A percentile compares a stretch with the other conserved stretches of the same genome.
Evolutionary conservation across 1,284 basidiomycete genomes (phyloP).

Genomic region (Ustilago lituana): DNA sequence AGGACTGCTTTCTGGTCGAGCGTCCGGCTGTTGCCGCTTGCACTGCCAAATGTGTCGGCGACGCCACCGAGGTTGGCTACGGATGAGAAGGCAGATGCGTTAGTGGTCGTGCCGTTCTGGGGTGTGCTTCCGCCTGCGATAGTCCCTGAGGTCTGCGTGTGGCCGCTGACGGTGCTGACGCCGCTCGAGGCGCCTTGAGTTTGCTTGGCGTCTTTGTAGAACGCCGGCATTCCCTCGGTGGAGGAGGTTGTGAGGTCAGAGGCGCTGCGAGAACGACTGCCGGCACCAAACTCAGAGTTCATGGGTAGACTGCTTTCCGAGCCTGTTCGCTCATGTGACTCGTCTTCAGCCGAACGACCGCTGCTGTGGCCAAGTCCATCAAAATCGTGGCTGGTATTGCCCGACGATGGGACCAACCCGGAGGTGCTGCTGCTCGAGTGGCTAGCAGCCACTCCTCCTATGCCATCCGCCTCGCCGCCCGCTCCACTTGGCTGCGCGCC

Average conservation of each 20-base stretch:
- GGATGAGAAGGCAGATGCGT: constrained; percentile 11
- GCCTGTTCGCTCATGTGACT: constrained; percentile 25
- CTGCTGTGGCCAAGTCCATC: constrained; percentile 1
- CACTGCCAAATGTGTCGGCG: constrained; percentile 1
- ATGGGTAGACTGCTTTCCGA: constrained; percentile 34
- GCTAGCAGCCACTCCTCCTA: constrained; percentile 9
- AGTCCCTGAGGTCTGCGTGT: constrained; percentile 9
- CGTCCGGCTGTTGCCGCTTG: constrained; percentile 2
- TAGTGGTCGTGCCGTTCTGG: background rate
- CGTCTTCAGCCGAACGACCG: constrained; percentile 5
- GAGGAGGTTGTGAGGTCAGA: constrained; percentile 43
- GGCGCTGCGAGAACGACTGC: constrained; percentile 36
- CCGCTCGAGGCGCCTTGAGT: constrained; percentile 1
- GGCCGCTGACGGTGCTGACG: constrained; percentile 3
- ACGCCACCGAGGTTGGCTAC: constrained; percentile 7
- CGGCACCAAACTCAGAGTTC: constrained; percentile 12
- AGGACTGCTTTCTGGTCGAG: constrained; percentile 46
- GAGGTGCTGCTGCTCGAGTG: constrained; percentile 18
- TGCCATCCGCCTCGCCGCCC: constrained; percentile 1
- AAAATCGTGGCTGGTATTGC: constrained; percentile 37
- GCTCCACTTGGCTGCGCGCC: background rate
- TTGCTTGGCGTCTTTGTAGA: constrained; percentile 15
- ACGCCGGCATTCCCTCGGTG: constrained; percentile 9
- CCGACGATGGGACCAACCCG: constrained; percentile 11
- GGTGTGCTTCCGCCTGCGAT: background rate